Evolutionary conservation across 805 yeast genomes (phyloP).

Genomic region (Saccharomyces eubayanus): DNA sequence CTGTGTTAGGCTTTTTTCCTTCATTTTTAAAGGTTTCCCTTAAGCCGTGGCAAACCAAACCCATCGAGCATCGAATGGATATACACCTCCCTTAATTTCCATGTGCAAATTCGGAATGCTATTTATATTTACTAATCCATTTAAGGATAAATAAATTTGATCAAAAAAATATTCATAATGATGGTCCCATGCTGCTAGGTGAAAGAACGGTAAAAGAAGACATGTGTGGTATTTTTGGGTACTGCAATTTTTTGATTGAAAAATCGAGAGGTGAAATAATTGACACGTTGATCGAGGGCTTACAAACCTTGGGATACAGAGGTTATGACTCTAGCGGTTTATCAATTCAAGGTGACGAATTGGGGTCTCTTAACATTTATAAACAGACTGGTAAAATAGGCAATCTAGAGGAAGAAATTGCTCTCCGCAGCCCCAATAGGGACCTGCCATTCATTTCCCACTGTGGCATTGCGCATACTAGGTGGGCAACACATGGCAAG

Average conservation of each 20-base stretch:
- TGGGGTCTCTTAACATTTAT: conserved; percentile 61
- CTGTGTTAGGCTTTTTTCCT: not conserved
- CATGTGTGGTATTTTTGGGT: conserved; percentile 94
- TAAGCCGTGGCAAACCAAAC: not conserved
- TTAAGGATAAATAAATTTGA: not conserved
- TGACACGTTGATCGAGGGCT: conserved; percentile 80
- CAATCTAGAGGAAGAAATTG: conserved; percentile 62
- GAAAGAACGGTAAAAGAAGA: not conserved
- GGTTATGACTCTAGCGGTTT: conserved; percentile 98
- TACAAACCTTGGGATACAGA: conserved; percentile 85
- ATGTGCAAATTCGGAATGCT: not conserved
- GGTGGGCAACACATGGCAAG: conserved; percentile 99
- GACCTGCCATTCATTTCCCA: conserved; percentile 67
- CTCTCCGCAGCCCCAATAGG: conserved; percentile 43
- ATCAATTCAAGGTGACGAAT: conserved; percentile 83
- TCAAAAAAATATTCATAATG: not conserved
- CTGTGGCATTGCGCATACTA: conserved; percentile 95
- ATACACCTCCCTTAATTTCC: not conserved
- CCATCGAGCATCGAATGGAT: not conserved
- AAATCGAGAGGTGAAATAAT: conserved; percentile 87
- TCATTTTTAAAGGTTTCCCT: not conserved
- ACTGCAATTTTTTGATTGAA: conserved; percentile 89
- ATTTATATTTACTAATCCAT: not conserved
- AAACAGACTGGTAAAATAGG: conserved; percentile 89
- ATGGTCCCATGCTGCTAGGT: not conserved